Conservation (phyloP, 768 basidiomycete genomes). For the Galerina marginata region DNA sequence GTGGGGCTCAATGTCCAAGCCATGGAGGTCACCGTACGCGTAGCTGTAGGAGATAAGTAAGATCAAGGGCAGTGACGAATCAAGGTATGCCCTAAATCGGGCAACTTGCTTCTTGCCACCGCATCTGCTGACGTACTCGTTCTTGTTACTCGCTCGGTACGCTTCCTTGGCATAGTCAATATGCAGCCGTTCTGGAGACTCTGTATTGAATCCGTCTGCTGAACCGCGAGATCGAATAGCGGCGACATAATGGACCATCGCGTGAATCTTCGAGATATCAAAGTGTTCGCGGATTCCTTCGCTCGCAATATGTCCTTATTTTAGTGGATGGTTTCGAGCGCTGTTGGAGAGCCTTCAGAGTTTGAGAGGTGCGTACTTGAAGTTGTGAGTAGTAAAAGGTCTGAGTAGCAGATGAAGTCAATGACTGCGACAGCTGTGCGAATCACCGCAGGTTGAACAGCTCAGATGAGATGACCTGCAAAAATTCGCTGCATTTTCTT, state of each 20-base stretch:
- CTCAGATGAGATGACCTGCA: conserved; percentile 34
- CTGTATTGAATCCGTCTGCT: conserved; percentile 40
- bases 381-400: conserved; percentile 38
- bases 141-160: conserved; percentile 34
- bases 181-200: conserved; percentile 43
- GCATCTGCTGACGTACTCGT: conserved; percentile 45
- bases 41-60: no score
- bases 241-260: conserved; percentile 35
- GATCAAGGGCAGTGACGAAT: no score
- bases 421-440: conserved; percentile 30
- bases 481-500: conserved; percentile 43
- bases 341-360: conserved; percentile 27
- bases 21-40: no score
- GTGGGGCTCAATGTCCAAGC: no score
- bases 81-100: conserved; percentile 27
- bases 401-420: no score
- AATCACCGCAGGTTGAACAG: conserved; percentile 21
- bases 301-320: conserved; percentile 37
- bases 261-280: conserved; percentile 45
- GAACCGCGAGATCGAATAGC: conserved; percentile 32
- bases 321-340: conserved; percentile 33
- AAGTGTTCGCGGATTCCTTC: conserved; percentile 34
- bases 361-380: conserved; percentile 29
- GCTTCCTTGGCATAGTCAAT: conserved; percentile 47
- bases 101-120: conserved; percentile 42